Conservation (phyloP, 163 green algal genomes). For the Chloromonas sp. region DNA sequence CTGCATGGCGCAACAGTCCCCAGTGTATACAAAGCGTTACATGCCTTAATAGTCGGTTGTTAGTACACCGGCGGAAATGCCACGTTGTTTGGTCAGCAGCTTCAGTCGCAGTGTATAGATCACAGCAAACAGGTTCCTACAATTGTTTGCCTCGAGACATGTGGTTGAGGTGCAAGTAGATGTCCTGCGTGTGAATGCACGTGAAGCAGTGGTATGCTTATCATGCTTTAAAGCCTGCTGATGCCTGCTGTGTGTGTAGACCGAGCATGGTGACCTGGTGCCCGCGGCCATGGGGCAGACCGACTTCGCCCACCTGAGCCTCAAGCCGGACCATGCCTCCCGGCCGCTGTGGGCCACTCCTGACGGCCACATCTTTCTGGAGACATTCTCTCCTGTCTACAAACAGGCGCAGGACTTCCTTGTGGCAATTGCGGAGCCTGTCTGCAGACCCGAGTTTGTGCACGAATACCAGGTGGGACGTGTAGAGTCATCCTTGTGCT, state of each 20-base stretch:
- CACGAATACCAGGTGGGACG: conserved; percentile 80
- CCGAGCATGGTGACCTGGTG: conserved; percentile 4
- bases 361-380: conserved; percentile 95
- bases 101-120: too few relatives aligned
- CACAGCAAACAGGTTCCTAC: neutral
- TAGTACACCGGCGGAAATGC: neutral
- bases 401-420: conserved; percentile 95
- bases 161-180: neutral
- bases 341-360: conserved; percentile 91
- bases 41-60: too few relatives aligned
- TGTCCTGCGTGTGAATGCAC: neutral
- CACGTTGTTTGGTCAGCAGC: neutral
- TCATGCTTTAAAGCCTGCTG: neutral
- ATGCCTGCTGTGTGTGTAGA: neutral
- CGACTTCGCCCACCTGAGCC: conserved; percentile 58
- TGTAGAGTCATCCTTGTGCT: neutral
- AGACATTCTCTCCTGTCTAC: conserved; percentile 94
- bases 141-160: neutral
- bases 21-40: too few relatives aligned
- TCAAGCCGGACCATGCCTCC: conserved; percentile 87
- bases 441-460: conserved; percentile 82
- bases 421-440: conserved; percentile 93
- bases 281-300: conserved; percentile 3
- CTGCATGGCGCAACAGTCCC: too few relatives aligned
- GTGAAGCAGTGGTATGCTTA: neutral